Evolutionary conservation across 371 early-diverging fungal species (phyloP).

Genomic region (Circinella umbellata): DNA sequence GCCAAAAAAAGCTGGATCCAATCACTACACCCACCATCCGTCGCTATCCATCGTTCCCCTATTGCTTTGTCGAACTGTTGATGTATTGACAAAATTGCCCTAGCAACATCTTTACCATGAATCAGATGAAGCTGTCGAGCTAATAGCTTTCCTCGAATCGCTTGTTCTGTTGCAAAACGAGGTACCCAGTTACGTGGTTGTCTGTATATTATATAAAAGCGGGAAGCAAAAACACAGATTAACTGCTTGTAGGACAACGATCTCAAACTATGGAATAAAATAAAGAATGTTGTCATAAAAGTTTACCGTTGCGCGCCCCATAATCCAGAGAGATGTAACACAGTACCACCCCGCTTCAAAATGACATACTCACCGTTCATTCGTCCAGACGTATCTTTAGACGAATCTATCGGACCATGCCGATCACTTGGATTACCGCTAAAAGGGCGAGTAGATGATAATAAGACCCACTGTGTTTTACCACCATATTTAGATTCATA

Average conservation of each 20-base stretch:
- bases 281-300: too few species aligned
- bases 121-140: constrained; percentile 48
- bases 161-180: constrained; percentile 38
- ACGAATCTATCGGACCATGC: constrained; percentile 40
- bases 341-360: constrained; percentile 34
- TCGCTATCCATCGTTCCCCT: constrained; percentile 50
- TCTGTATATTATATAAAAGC: constrained; percentile 19
- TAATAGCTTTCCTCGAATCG: constrained; percentile 38
- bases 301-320: constrained; percentile 51
- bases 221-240: neutral
- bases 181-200: constrained; percentile 52
- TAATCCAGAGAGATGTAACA: constrained; percentile 48
- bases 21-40: constrained; percentile 46
- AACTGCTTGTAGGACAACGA: neutral
- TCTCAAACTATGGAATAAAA: neutral
- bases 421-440: constrained; percentile 33
- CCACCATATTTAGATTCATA: constrained; percentile 33
- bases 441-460: constrained; percentile 49
- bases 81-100: constrained; percentile 45
- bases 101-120: constrained; percentile 52
- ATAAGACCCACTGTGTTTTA: constrained; percentile 40
- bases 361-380: constrained; percentile 39
- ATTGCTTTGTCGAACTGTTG: constrained; percentile 18
- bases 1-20: constrained; percentile 44
- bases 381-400: constrained; percentile 39